Evolutionary conservation across 164 flowering plant genomes (phyloP), one percentile per base, ranked within the genome.

Genomic region (Chimonanthus praecox): DNA sequence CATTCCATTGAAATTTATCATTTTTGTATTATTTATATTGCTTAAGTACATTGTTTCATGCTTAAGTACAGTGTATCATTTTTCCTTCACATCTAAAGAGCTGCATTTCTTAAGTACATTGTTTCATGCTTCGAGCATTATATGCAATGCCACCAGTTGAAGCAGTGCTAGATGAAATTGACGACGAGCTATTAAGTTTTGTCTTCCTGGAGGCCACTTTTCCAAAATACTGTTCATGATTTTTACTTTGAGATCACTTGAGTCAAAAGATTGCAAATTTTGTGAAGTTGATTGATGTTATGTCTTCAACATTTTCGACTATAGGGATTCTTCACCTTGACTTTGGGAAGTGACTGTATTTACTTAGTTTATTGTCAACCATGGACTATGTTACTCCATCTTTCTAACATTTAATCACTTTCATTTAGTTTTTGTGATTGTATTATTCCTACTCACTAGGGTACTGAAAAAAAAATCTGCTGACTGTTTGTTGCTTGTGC

Each of bases 401-500:
- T 54, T 15, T 9, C 11, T 54, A 13, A 54, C n/a, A 54, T 54
- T 13, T 54, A 33, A 13, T 13, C 16, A 54, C 60, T 54, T 10
- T 2, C 16, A 3, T 54, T 54, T 11, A 54, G 16, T 10, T 4
- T 54, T 54, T 54, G 60, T 13, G 60, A n/a, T 33, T 9, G n/a
- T 54, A 13, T 54, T 13, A 54, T 54, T 11, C 16, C 60, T 11
- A 13, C 60, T 54, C 16, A 54, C 60, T 54, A 54, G 60, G 16
- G 4, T 54, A 33, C 33, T 33, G 33, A 33, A 33, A 33, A 33
- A 33, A 33, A 33, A 33, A 1, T 33, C 33, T 33, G 33, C 33
- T 33, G 33, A 33, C 33, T 33, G 66, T 13, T 48, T 67, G 60
- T 63, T 47, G 47, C 43, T 75, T 72, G 58, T 75, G 10, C 63